Percentiles rank a stretch among this genome's conserved stretches.
phyloP scores from a whole-genome alignment of 1,284 basidiomycete species.

The Cryptococcus deneoformans region DNA sequence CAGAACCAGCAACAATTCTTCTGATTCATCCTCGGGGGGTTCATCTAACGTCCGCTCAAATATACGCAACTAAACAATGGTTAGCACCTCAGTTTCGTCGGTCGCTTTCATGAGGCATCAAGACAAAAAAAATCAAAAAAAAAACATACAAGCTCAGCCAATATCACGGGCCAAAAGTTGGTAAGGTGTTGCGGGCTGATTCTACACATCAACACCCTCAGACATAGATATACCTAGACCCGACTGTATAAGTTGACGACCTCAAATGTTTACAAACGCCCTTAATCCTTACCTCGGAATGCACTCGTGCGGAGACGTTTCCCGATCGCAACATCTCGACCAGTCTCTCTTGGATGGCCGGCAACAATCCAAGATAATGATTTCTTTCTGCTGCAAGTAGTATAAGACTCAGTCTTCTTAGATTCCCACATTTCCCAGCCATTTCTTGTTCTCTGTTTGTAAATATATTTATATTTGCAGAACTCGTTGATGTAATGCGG shows the following conservation, averaged over 20 bases:
- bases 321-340: slow-evolving; percentile 83
- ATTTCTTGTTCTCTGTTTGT: slow-evolving; percentile 94
- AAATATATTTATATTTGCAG: slow-evolving; percentile 98
- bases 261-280: background rate
- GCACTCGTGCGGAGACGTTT: slow-evolving; percentile 75
- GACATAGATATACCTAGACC: slow-evolving; percentile 72
- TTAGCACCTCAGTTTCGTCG: too few relatives aligned
- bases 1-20: slow-evolving; percentile 75
- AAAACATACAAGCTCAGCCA: slow-evolving; percentile 68
- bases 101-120: too few relatives aligned
- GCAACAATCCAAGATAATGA: slow-evolving; percentile 83
- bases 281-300: slow-evolving; percentile 67
- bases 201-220: slow-evolving; percentile 88
- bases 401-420: slow-evolving; percentile 82
- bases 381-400: slow-evolving; percentile 84
- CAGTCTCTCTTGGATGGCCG: slow-evolving; percentile 91
- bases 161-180: slow-evolving; percentile 94
- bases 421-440: slow-evolving; percentile 78
- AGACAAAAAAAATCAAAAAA: background rate
- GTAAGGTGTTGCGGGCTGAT: slow-evolving; percentile 86
- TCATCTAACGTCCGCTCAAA: slow-evolving; percentile 55
- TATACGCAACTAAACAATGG: slow-evolving; percentile 54
- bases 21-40: slow-evolving; percentile 64
- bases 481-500: slow-evolving; percentile 78
- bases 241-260: background rate